Conservation (phyloP, 2,329 filamentous ascomycete genomes). For the Cercospora sesami region DNA sequence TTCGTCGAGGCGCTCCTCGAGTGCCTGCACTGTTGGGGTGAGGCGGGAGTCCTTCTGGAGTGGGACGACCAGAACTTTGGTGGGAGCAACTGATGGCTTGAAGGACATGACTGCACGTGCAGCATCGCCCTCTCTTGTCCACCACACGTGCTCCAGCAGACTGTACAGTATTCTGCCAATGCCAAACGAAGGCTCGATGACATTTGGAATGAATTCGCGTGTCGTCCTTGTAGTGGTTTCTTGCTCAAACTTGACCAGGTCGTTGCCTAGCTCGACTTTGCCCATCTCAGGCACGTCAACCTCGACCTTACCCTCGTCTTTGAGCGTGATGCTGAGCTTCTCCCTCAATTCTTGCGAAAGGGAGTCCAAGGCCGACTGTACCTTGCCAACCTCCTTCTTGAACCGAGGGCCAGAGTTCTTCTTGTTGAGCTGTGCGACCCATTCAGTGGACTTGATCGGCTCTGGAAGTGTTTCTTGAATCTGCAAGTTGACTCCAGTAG, state of each 20-base stretch:
- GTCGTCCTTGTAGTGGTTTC: conserved; percentile 78
- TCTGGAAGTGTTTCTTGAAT: conserved; percentile 79
- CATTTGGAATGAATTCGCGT: conserved; percentile 87
- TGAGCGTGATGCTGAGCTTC: conserved; percentile 72
- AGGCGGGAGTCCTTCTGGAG: conserved; percentile 80
- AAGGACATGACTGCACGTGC: conserved; percentile 78
- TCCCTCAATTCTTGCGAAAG: conserved; percentile 80
- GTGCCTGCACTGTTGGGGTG: conserved; percentile 69
- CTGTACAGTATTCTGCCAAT: conserved; percentile 93
- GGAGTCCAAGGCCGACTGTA: conserved; percentile 75
- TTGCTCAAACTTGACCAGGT: conserved; percentile 81
- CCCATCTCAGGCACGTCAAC: conserved; percentile 68
- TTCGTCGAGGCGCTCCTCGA: conserved; percentile 74
- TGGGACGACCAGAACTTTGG: conserved; percentile 89
- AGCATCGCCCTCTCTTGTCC: conserved; percentile 82
- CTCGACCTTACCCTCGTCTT: conserved; percentile 70
- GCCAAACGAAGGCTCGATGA: conserved; percentile 90
- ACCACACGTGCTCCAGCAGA: conserved; percentile 92
- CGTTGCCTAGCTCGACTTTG: conserved; percentile 75
- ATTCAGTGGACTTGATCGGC: conserved; percentile 80
- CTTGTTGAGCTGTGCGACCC: conserved; percentile 82
- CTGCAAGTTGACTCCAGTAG: conserved; percentile 81
- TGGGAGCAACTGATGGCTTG: conserved; percentile 78
- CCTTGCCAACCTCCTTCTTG: conserved; percentile 87
- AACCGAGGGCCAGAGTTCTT: conserved; percentile 95